These are phyloP conservation scores for Phallus indusiatus DNA, from an alignment of 768 basidiomycete species.

Conservation along the genomic window DNA sequence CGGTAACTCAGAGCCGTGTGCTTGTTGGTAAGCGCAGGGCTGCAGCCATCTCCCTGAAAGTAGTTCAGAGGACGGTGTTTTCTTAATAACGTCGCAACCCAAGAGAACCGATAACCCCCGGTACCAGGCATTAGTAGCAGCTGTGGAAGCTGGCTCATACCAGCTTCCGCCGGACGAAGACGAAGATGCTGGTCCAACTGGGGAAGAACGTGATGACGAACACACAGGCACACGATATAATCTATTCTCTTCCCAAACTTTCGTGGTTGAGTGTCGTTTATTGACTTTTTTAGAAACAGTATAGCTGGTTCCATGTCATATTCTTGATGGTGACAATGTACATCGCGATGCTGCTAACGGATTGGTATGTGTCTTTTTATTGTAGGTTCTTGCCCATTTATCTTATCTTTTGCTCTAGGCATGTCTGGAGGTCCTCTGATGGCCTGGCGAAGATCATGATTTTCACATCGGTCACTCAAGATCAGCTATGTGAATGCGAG, in stretches of 20 bases:
- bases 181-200: conserved; percentile 36
- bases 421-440: conserved; percentile 50
- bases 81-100: conserved; percentile 74
- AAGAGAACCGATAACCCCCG: conserved; percentile 75
- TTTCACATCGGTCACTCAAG: conserved; percentile 93
- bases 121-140: conserved; percentile 90
- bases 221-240: conserved; percentile 91
- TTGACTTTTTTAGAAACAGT: conserved; percentile 39
- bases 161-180: conserved; percentile 88
- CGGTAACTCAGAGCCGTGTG: conserved; percentile 91
- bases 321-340: conserved; percentile 97
- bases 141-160: conserved; percentile 94
- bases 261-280: background rate
- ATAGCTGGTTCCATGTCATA: conserved; percentile 98
- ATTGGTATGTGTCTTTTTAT: conserved; percentile 91
- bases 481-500: conserved; percentile 98
- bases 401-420: conserved; percentile 35
- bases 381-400: too few relatives aligned
- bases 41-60: conserved; percentile 47
- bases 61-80: conserved; percentile 48
- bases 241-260: conserved; percentile 40
- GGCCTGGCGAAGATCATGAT: conserved; percentile 43
- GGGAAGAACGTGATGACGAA: conserved; percentile 85
- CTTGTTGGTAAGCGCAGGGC: conserved; percentile 62
- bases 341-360: conserved; percentile 91